Conservation (phyloP, 805 yeast species). For the Jamesozyma rosinii region DNA sequence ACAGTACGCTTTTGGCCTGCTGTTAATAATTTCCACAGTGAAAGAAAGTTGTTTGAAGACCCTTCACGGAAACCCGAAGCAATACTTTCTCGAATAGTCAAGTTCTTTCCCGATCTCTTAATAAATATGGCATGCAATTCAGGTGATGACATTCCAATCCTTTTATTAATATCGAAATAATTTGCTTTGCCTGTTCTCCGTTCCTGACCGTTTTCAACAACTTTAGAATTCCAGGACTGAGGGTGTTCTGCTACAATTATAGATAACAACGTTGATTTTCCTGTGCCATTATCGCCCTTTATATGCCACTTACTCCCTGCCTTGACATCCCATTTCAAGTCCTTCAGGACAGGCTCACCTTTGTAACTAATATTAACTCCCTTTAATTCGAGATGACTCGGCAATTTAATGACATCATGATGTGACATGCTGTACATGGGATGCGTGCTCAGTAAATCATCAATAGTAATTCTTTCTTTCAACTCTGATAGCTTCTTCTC, state of each 20-base stretch:
- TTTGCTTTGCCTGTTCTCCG: constrained; percentile 67
- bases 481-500: background rate
- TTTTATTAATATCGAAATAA: constrained; percentile 67
- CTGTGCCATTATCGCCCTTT: constrained; percentile 84
- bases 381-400: constrained; percentile 42
- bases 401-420: constrained; percentile 8
- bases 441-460: constrained; percentile 19
- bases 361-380: constrained; percentile 58
- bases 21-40: constrained; percentile 35
- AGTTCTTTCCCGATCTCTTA: constrained; percentile 22
- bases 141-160: constrained; percentile 85
- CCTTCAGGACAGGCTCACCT: constrained; percentile 47
- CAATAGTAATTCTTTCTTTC: constrained; percentile 7
- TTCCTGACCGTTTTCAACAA: constrained; percentile 52
- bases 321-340: constrained; percentile 57
- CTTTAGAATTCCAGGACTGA: constrained; percentile 77
- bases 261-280: constrained; percentile 81
- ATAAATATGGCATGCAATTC: constrained; percentile 89
- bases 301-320: constrained; percentile 82
- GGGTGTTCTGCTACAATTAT: constrained; percentile 92
- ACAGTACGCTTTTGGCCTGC: constrained; percentile 29
- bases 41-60: constrained; percentile 37
- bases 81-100: constrained; percentile 49
- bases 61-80: constrained; percentile 72
- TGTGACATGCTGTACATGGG: constrained; percentile 14